Evolutionary conservation across 305 asterid species (phyloP).

Genomic region (Solanum chacoense): DNA sequence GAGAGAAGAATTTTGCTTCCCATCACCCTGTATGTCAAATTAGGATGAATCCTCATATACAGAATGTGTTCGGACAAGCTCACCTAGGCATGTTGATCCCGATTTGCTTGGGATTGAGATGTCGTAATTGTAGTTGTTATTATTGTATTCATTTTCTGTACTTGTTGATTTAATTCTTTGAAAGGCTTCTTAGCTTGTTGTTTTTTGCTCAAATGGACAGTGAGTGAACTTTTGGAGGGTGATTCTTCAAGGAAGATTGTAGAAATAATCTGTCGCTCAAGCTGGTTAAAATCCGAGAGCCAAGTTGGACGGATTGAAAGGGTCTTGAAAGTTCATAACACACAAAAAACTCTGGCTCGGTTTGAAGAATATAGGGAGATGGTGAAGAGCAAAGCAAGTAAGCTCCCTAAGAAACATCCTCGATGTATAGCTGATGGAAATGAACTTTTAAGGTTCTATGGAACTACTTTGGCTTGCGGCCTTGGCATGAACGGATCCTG

Average conservation of each 20-base stretch:
- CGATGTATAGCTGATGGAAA: constrained; percentile 91
- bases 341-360: constrained; percentile 61
- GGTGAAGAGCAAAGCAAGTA: constrained; percentile 63
- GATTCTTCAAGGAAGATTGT: constrained; percentile 86
- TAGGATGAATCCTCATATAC: not conserved
- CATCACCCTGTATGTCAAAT: not conserved
- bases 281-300: constrained; percentile 64
- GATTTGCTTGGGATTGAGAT: not conserved
- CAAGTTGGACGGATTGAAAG: constrained; percentile 54
- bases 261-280: constrained; percentile 75
- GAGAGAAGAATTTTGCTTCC: not conserved
- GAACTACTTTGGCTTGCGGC: constrained; percentile 64
- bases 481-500: constrained; percentile 66
- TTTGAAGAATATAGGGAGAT: constrained; percentile 76
- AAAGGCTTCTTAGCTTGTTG: not conserved
- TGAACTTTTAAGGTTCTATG: constrained; percentile 73
- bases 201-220: constrained; percentile 19
- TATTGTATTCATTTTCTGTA: not conserved
- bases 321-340: constrained; percentile 72
- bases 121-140: not conserved
- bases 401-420: constrained; percentile 80
- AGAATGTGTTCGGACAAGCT: not conserved
- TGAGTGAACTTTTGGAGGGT: constrained; percentile 79
- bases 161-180: not conserved
- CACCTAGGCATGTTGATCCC: not conserved